Evolutionary conservation across 768 basidiomycete species (phyloP).

Genomic region (Collybia mongolica): DNA sequence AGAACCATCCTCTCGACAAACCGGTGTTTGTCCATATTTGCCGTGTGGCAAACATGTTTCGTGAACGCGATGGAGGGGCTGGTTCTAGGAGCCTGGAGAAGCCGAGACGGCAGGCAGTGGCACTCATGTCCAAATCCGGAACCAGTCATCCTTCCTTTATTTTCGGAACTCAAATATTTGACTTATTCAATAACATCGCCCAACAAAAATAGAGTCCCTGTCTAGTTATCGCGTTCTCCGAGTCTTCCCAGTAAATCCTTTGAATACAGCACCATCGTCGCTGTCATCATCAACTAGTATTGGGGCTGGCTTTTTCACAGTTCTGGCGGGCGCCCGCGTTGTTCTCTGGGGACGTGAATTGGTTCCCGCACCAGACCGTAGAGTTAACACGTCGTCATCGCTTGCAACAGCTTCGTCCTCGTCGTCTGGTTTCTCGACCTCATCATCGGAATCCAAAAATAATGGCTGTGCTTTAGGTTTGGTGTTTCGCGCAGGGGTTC

Average conservation of each 20-base stretch:
- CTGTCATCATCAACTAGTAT: slow-evolving; percentile 63
- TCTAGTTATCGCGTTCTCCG: too few species aligned
- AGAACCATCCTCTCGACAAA: too few species aligned
- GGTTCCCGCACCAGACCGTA: slow-evolving; percentile 23
- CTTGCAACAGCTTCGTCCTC: slow-evolving; percentile 21
- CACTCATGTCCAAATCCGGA: slow-evolving; percentile 5
- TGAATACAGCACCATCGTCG: slow-evolving; percentile 71
- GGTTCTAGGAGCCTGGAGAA: too few species aligned
- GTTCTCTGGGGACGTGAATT: slow-evolving; percentile 16
- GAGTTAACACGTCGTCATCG: slow-evolving; percentile 20
- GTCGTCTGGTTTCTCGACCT: slow-evolving; percentile 17
- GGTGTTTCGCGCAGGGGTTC: slow-evolving; percentile 16
- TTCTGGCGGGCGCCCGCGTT: slow-evolving; percentile 21
- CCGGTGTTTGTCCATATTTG: too few species aligned
- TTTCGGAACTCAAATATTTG: neutral
- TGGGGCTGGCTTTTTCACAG: slow-evolving; percentile 29
- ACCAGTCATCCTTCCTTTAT: neutral
- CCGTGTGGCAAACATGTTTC: too few species aligned
- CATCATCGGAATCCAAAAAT: slow-evolving; percentile 49
- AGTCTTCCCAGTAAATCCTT: slow-evolving; percentile 47
- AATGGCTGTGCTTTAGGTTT: slow-evolving; percentile 39
- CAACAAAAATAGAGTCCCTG: too few species aligned
- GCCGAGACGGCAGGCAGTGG: neutral
- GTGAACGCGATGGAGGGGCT: too few species aligned
- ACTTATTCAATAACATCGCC: too few species aligned